Conservation (phyloP, 805 yeast species). For the Pichia scutulata region DNA sequence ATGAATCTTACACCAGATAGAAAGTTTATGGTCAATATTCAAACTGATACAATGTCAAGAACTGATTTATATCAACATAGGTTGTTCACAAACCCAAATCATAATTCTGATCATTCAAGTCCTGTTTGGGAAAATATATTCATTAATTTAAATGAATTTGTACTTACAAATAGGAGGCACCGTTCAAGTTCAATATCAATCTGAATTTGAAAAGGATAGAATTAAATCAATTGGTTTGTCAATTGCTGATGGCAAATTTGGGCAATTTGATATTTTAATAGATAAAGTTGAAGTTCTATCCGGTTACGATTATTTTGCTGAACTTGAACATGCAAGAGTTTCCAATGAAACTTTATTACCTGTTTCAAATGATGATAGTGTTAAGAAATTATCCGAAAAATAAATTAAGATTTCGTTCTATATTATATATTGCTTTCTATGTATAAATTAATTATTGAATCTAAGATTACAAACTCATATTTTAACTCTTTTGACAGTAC, state of each 20-base stretch:
- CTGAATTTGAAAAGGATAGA: conserved; percentile 50
- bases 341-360: conserved; percentile 11
- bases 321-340: conserved; percentile 31
- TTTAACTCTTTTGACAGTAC: neutral
- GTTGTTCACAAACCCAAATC: conserved; percentile 43
- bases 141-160: conserved; percentile 70
- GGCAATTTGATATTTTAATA: conserved; percentile 61
- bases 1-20: conserved; percentile 50
- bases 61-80: conserved; percentile 82
- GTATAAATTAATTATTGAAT: neutral
- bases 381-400: neutral
- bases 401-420: neutral
- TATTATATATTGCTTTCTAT: too few relatives aligned
- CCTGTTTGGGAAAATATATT: conserved; percentile 73
- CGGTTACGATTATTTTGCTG: conserved; percentile 42
- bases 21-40: conserved; percentile 71
- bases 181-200: conserved; percentile 44
- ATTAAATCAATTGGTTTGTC: conserved; percentile 74
- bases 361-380: neutral
- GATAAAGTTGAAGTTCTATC: conserved; percentile 68
- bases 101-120: conserved; percentile 32
- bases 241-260: conserved; percentile 66
- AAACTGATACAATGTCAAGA: conserved; percentile 68
- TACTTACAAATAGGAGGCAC: conserved; percentile 77
- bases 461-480: neutral